Evolutionary conservation across 2,329 filamentous ascomycete genomes (phyloP), one percentile per base, ranked within the genome.

Genomic region (Monosporascus sp.): DNA sequence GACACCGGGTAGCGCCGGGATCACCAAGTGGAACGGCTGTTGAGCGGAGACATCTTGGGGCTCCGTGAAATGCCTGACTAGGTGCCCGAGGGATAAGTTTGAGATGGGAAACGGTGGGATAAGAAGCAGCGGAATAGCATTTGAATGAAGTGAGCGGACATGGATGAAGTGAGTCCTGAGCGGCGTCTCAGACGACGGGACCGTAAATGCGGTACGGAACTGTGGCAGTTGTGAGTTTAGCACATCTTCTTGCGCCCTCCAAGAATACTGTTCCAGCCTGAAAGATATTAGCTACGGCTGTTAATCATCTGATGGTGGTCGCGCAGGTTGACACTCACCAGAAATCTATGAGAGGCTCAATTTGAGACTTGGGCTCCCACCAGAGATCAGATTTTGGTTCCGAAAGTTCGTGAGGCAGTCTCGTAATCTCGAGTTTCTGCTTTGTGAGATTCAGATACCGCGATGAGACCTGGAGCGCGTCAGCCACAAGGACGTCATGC

Each of bases 241-340:
- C 41, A 69, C 64, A 7, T 75, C 69, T 67, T 88, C 85, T 52
- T 83, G 76, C 2, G 76, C 71, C 48, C 82, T 77, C 84, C 85
- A 89, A 54, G 80, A 80, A 67, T 87, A 88, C 45, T 79, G 73
- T 56, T 88, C 85, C 34, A 86, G 76, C 85, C 84, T 87, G 26
- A 20, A n/a, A 47, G 34, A 11, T 37, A 34, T 55, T 54, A 55
- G 53, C 48, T 17, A 31, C 26, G 3, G 24, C 31, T 17, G 40
- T 31, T 55, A 52, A 56, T 51, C 51, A 31, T 36, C 48, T 49
- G 6, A 44, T 27, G 38, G 34, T 48, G 17, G 53, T 27, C 8
- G 11, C 22, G 27, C 26, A 9, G 3, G 17, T 24, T 20, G 27
- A 49, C 27, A 68, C 75, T 67, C 60, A 82, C 82, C 85, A 87